These are phyloP conservation scores for Exophiala spinifera DNA, from an alignment of 2,329 filamentous ascomycete genomes.

Conservation along the genomic window DNA sequence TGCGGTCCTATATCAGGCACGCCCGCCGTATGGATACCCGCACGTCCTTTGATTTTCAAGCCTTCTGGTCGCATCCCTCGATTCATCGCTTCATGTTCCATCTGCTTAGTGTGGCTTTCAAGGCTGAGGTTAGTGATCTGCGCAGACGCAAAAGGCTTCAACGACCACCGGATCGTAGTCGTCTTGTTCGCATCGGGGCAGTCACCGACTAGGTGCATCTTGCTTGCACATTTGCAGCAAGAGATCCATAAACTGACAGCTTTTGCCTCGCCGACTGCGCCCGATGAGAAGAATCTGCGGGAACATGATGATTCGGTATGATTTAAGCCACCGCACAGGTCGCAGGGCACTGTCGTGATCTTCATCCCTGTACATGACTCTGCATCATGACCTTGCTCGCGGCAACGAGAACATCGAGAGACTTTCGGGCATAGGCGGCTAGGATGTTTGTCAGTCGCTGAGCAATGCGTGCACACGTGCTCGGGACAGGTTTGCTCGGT, in stretches of 20 bases:
- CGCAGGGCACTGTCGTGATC: slow-evolving; percentile 58
- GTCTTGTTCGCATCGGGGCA: slow-evolving; percentile 37
- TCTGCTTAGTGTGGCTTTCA: slow-evolving; percentile 20
- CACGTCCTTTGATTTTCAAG: slow-evolving; percentile 39
- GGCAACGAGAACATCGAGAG: slow-evolving; percentile 54
- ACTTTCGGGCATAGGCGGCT: slow-evolving; percentile 41
- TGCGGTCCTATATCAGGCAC: background rate
- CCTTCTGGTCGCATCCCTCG: slow-evolving; percentile 28
- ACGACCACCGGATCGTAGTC: slow-evolving; percentile 39
- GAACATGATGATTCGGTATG: slow-evolving; percentile 62
- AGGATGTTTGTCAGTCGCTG: slow-evolving; percentile 40
- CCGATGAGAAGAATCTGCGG: slow-evolving; percentile 47
- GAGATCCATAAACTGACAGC: slow-evolving; percentile 41
- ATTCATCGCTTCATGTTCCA: slow-evolving; percentile 26
- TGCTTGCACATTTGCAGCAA: slow-evolving; percentile 44
- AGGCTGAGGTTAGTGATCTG: slow-evolving; percentile 41
- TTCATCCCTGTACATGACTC: slow-evolving; percentile 55
- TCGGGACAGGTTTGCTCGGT: slow-evolving; percentile 42
- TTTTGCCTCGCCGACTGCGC: slow-evolving; percentile 26
- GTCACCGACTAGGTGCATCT: slow-evolving; percentile 44
- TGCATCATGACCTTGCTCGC: slow-evolving; percentile 58
- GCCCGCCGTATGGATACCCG: slow-evolving; percentile 32
- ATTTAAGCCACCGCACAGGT: slow-evolving; percentile 54
- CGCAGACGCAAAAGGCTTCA: slow-evolving; percentile 37
- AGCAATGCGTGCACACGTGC: slow-evolving; percentile 45